Evolutionary conservation across 352 stramenopile species (phyloP).

Genomic region (Pythium inflatum): DNA sequence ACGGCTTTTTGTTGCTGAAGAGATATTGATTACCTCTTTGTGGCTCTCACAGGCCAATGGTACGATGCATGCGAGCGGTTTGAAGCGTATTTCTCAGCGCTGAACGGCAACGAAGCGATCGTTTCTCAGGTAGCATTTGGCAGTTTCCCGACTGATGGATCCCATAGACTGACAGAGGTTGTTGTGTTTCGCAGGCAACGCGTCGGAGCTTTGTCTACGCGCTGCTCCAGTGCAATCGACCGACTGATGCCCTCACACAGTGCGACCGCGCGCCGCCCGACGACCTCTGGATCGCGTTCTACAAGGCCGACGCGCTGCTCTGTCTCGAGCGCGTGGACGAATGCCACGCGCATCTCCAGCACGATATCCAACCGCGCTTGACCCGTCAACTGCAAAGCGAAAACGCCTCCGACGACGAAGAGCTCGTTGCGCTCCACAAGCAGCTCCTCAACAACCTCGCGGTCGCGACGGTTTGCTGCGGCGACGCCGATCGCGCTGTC

Average conservation of each 20-base stretch:
- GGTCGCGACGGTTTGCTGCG: conserved; percentile 47
- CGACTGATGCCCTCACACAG: conserved; percentile 48
- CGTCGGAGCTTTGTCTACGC: conserved; percentile 58
- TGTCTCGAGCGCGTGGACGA: conserved; percentile 75
- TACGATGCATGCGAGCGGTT: conserved; percentile 18
- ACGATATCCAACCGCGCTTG: conserved; percentile 38
- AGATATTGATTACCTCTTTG: neutral
- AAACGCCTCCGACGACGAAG: conserved; percentile 6
- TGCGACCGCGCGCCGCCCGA: conserved; percentile 34
- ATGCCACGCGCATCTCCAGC: conserved; percentile 48
- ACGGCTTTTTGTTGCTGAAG: neutral
- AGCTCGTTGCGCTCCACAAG: conserved; percentile 47
- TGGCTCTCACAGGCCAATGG: conserved; percentile 19
- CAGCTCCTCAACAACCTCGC: conserved; percentile 83
- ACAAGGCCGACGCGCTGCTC: conserved; percentile 77
- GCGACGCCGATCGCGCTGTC: conserved; percentile 43
- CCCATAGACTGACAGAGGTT: neutral
- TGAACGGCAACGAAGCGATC: neutral
- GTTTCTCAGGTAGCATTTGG: neutral
- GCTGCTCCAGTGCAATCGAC: conserved; percentile 60
- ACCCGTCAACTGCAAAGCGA: neutral
- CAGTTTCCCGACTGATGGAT: neutral
- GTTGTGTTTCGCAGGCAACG: neutral
- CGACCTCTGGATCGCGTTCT: conserved; percentile 42
- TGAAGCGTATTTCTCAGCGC: conserved; percentile 22